A percentile compares a stretch with the other conserved stretches of the same genome.
Conservation (phyloP, 192 early-diverging fungal genomes). For the Rhizophagus clarus region DNA sequence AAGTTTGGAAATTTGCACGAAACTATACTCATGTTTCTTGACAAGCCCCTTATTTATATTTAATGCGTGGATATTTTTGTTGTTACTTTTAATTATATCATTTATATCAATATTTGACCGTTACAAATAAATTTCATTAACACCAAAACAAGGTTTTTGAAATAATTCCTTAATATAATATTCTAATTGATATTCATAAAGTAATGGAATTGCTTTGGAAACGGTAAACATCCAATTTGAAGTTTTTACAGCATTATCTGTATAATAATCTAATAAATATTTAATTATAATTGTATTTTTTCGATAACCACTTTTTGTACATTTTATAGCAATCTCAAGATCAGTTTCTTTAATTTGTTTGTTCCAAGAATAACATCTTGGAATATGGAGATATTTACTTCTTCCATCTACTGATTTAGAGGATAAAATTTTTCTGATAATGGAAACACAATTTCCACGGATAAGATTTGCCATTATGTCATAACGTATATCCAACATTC, state of each 20-base stretch:
- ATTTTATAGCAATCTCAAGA: background rate
- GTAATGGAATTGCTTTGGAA: background rate
- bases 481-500: no score
- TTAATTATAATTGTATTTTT: background rate
- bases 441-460: background rate
- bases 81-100: no score
- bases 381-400: background rate
- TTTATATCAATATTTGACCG: no score
- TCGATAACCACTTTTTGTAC: background rate
- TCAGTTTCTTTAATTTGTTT: background rate
- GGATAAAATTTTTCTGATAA: background rate
- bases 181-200: background rate
- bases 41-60: no score
- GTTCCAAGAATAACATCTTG: background rate
- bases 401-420: background rate
- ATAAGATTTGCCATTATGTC: background rate
- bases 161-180: background rate
- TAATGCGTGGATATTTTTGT: no score
- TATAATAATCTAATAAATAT: slow-evolving; percentile 1
- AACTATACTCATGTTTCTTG: no score
- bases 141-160: background rate
- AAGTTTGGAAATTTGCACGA: no score
- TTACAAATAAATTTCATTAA: background rate
- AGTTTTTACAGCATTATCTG: background rate
- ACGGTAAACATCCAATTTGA: background rate